Base-by-base conservation (phyloP, 371 early-diverging fungal species). In the Mortierella sp. region DNA sequence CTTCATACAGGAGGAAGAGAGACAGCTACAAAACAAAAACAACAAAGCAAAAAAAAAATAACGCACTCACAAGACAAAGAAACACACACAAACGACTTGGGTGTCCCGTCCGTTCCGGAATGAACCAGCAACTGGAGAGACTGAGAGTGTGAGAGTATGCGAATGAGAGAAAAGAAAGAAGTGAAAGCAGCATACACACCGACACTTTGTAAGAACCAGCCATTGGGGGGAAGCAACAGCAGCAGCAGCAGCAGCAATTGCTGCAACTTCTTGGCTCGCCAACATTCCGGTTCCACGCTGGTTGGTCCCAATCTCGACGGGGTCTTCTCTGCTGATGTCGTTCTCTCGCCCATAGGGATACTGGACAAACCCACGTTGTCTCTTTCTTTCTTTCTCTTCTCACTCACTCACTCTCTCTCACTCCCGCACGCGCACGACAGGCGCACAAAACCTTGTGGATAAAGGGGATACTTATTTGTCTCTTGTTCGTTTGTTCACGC, bases 281-380 rank as follows among this genome's bases (percentile, higher is more conserved):
- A 60, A 60, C 60, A 60, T 60, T 60, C 60, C 60, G 60, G 60
- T 60, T 60, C 60, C 60, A 60, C 60, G 60, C 60, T 28, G 60
- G 31, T 31, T 31, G 60, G 60, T 60, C 60, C 60, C 60, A 60
- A 60, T 60, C 60, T 31, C 16, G 60, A 60, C 31, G 31, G 60
- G 42, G 19, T 16, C 60, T 6, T 60, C 7, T 60, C 31, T 60
- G 60, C 31, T 7, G 60, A 60, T 60, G 60, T 28, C 14, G 28
- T 26, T 14, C 16, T 31, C 16, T 60, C 10, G 31, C 60, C 31
- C 31, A 60, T 28, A 60, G 31, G 31, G 60, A 60, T 14, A 60
- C 60, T 31, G 34, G 31, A 31, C 31, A 28, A n/a, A 58, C 58
- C 26, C 26, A 58, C 28, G 11, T 26, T 16, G 16, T 31, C 60